Conservation (phyloP, 1,284 basidiomycete species). For the Rhodotorula sp. region DNA sequence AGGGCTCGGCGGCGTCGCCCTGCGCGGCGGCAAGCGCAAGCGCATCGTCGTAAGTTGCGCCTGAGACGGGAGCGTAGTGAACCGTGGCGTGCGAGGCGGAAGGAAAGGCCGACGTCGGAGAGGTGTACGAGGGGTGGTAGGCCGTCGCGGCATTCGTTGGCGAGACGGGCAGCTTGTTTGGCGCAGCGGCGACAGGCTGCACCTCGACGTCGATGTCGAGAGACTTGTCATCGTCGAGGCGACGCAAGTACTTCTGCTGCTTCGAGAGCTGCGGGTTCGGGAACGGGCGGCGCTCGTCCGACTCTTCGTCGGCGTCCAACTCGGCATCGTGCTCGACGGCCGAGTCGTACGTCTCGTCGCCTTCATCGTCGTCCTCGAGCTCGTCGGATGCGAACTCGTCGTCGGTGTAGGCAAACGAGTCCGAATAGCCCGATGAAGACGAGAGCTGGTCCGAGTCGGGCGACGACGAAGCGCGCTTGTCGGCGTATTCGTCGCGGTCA, state of each 20-base stretch:
- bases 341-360: not conserved
- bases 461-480: not conserved
- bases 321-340: not conserved
- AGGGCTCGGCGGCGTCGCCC: not conserved
- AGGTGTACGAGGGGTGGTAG: not conserved
- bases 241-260: constrained; percentile 10
- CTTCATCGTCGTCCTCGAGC: not conserved
- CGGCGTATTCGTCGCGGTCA: not conserved
- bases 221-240: not conserved
- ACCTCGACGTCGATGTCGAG: not conserved
- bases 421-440: not conserved
- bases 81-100: not conserved
- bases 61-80: not conserved
- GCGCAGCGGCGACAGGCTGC: not conserved
- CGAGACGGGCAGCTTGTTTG: not conserved
- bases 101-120: not conserved
- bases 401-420: constrained; percentile 2
- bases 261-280: constrained; percentile 6
- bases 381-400: not conserved
- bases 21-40: not conserved
- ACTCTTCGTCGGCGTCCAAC: not conserved
- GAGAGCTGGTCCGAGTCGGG: not conserved
- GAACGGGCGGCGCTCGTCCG: constrained; percentile 13
- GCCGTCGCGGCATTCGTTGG: not conserved
- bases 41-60: not conserved